Evolutionary conservation across 2,329 filamentous ascomycete species (phyloP).

Genomic region (Aspergillus nomiae): DNA sequence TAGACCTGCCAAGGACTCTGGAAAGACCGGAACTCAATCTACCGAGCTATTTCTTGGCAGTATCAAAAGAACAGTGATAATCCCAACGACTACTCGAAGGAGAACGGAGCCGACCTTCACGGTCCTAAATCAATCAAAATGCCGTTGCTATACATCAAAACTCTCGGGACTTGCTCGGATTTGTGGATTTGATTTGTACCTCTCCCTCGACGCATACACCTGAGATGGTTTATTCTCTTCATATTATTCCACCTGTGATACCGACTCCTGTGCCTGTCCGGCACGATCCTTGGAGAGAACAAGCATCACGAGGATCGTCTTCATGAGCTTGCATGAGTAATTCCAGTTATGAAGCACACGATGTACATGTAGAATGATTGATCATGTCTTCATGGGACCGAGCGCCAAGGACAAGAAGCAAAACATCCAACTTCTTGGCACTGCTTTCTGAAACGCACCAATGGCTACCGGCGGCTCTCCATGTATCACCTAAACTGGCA

Average conservation of each 20-base stretch:
- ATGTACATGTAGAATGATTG: neutral
- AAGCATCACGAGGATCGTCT: neutral
- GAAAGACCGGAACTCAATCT: neutral
- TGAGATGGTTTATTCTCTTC: neutral
- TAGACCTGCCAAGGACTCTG: neutral
- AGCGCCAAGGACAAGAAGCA: neutral
- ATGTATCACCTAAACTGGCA: conserved; percentile 6
- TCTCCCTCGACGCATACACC: neutral
- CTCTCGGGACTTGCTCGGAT: neutral
- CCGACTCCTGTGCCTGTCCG: neutral
- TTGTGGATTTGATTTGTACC: neutral
- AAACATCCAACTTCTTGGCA: conserved; percentile 11
- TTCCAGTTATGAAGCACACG: neutral
- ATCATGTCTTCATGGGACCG: neutral
- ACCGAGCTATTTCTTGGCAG: neutral
- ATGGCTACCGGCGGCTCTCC: conserved; percentile 4
- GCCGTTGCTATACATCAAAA: neutral
- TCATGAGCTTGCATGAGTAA: neutral
- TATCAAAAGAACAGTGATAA: neutral
- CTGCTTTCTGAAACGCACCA: conserved; percentile 9
- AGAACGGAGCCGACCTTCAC: neutral
- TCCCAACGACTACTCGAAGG: neutral
- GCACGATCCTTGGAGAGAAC: neutral
- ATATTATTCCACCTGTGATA: neutral
- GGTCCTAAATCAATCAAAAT: neutral